phyloP scores from a whole-genome alignment of 23 red algal genomes.

The Agarophyton chilense region DNA sequence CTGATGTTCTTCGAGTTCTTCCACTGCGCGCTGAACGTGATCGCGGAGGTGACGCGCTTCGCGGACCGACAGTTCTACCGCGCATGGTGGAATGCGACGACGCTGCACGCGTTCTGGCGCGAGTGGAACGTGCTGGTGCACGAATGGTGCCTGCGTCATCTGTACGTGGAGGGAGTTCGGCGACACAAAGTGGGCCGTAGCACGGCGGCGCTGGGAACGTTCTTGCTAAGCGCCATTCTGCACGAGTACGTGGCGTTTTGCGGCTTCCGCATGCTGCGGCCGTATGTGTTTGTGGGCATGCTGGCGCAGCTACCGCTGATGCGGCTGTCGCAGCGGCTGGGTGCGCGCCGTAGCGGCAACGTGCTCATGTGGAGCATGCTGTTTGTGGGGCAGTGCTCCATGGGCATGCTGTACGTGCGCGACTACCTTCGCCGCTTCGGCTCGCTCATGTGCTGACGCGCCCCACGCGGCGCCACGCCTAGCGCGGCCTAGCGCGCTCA shows the following conservation, averaged over 20 bases:
- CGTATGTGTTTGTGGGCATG: slow-evolving; percentile 89
- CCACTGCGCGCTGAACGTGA: slow-evolving; percentile 85
- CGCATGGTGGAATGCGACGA: slow-evolving; percentile 96
- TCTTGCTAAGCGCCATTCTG: slow-evolving; percentile 79
- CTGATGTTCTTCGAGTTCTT: slow-evolving; percentile 88
- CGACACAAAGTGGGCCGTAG: slow-evolving; percentile 51
- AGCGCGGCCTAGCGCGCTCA: too few species aligned
- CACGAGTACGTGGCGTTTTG: slow-evolving; percentile 85
- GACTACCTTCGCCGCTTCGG: slow-evolving; percentile 66
- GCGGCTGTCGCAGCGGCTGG: slow-evolving; percentile 57
- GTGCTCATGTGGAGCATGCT: slow-evolving; percentile 89
- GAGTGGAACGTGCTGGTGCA: slow-evolving; percentile 93
- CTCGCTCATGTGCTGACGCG: slow-evolving; percentile 22
- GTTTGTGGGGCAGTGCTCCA: slow-evolving; percentile 83
- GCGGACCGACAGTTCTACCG: slow-evolving; percentile 92
- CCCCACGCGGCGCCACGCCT: not conserved
- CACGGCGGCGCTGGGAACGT: slow-evolving; percentile 80
- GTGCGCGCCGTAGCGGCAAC: slow-evolving; percentile 77
- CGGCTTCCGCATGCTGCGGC: slow-evolving; percentile 80
- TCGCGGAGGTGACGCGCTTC: slow-evolving; percentile 89
- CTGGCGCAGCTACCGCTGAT: slow-evolving; percentile 88
- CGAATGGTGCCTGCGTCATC: slow-evolving; percentile 91
- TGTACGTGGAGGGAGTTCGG: slow-evolving; percentile 80
- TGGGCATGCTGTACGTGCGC: slow-evolving; percentile 81
- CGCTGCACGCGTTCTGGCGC: slow-evolving; percentile 90